phyloP scores from a whole-genome alignment of 306 rosid species.

The Vigna angularis region DNA sequence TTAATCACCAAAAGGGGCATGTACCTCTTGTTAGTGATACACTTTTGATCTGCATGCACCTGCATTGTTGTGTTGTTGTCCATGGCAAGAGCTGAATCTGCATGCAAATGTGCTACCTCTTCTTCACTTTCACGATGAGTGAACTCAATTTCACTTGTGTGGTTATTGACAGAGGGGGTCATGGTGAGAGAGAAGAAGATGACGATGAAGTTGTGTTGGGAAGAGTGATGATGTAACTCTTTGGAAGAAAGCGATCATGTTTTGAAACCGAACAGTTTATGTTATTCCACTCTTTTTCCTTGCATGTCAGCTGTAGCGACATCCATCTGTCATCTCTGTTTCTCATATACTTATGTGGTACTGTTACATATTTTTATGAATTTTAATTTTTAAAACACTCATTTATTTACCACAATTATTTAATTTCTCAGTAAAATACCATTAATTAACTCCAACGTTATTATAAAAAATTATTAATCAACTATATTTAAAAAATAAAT shows the following conservation, averaged over 20 bases:
- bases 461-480: too few relatives aligned
- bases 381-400: too few relatives aligned
- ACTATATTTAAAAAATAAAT: too few relatives aligned
- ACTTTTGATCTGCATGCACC: constrained; percentile 50
- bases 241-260: not conserved
- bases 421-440: too few relatives aligned
- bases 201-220: not conserved
- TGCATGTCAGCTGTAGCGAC: not conserved
- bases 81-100: not conserved
- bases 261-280: not conserved
- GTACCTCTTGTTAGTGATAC: constrained; percentile 38
- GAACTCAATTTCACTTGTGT: constrained; percentile 29
- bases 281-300: not conserved
- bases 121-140: constrained; percentile 26
- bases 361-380: not conserved
- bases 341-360: not conserved
- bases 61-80: constrained; percentile 25
- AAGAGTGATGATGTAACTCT: constrained; percentile 1
- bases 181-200: constrained; percentile 24
- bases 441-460: too few relatives aligned
- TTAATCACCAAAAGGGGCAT: constrained; percentile 59
- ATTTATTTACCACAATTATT: too few relatives aligned
- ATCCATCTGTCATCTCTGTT: constrained; percentile 31
- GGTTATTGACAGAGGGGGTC: constrained; percentile 1
- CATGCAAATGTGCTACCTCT: not conserved